These are phyloP conservation scores for Salix viminalis DNA, from an alignment of 345 rosid species.

Conservation along the genomic window DNA sequence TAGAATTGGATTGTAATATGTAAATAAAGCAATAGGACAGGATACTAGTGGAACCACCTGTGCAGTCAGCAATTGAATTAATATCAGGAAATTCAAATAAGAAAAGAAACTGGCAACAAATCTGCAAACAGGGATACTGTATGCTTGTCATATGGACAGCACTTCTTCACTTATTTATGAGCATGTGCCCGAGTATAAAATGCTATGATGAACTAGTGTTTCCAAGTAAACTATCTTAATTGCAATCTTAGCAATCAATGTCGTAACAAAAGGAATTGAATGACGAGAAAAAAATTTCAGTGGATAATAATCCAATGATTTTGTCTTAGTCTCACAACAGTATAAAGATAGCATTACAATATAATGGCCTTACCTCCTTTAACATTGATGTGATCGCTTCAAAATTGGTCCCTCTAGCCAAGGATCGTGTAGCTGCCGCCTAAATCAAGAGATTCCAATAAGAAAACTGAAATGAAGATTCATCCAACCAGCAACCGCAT, in stretches of 20 bases:
- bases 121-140: neutral
- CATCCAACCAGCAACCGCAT: neutral
- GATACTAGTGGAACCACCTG: conserved; percentile 79
- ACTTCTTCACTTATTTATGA: neutral
- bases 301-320: neutral
- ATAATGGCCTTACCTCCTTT: conserved; percentile 53
- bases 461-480: neutral
- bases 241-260: neutral
- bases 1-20: conserved; percentile 82
- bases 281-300: neutral
- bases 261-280: neutral
- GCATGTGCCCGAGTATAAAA: neutral
- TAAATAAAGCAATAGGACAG: conserved; percentile 76
- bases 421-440: conserved; percentile 92
- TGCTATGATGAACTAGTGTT: neutral
- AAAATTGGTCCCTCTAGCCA: conserved; percentile 72
- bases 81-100: neutral
- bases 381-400: conserved; percentile 61
- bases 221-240: neutral
- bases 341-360: neutral
- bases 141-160: neutral
- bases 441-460: conserved; percentile 24
- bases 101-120: neutral
- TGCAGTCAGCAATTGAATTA: conserved; percentile 5
- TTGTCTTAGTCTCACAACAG: neutral